phyloP scores from a whole-genome alignment of 257 asterid species.

The Linderniella brevidens region DNA sequence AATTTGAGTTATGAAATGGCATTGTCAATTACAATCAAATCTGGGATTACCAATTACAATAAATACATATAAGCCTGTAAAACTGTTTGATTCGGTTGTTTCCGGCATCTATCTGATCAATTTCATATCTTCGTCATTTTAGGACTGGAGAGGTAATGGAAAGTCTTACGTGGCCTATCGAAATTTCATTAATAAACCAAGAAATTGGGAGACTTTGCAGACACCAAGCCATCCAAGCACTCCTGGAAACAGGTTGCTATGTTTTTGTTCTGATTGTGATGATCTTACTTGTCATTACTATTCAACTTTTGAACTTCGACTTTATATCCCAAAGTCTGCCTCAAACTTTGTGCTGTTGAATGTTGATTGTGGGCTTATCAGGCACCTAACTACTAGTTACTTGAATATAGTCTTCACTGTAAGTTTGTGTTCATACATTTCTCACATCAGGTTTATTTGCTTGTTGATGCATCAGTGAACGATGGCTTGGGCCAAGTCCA shows the following conservation, averaged over 20 bases:
- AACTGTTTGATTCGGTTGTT: background rate
- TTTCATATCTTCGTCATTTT: conserved; percentile 13
- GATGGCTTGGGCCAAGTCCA: conserved; percentile 65
- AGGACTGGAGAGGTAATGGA: conserved; percentile 94
- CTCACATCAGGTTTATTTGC: conserved; percentile 96
- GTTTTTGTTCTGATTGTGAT: conserved; percentile 18
- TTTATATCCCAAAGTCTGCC: background rate
- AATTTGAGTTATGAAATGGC: too few relatives aligned
- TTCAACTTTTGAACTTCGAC: background rate
- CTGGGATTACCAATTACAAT: too few relatives aligned
- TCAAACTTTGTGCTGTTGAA: background rate
- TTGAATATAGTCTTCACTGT: background rate
- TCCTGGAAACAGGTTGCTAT: conserved; percentile 78
- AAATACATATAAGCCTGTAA: background rate
- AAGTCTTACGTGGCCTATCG: conserved; percentile 84
- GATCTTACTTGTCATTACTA: conserved; percentile 2
- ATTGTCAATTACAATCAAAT: too few relatives aligned
- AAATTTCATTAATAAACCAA: conserved; percentile 68
- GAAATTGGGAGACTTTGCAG: conserved; percentile 54
- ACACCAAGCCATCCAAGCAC: conserved; percentile 57
- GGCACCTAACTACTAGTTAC: background rate
- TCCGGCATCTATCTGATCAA: conserved; percentile 8
- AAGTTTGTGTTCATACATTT: conserved; percentile 26
- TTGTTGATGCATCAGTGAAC: conserved; percentile 98
- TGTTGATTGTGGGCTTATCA: background rate